Evolutionary conservation across 2,329 filamentous ascomycete genomes (phyloP), one percentile per base, ranked within the genome.

Genomic region (Periconia sp.): DNA sequence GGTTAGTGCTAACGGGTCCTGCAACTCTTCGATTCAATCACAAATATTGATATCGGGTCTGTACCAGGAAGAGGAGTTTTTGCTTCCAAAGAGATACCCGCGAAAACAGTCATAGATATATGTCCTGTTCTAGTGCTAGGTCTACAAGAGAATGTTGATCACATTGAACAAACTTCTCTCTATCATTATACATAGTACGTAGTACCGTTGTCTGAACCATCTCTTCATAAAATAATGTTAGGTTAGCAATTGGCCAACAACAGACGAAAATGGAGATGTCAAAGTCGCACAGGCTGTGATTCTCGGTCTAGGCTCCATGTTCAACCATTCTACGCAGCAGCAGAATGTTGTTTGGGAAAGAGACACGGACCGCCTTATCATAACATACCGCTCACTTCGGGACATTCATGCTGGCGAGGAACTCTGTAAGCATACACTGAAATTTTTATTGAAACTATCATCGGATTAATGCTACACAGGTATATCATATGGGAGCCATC

Each of bases 281-380:
- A 64, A 65, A 23, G 75, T 66, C 33, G 77, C 77, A 0, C 81
- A 84, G 69, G 82, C 81, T 10, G 69, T 85, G 2, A 74, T 84
- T 30, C 73, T 84, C 37, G 82, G 82, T 2, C 70, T 85, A 0
- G 82, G 82, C 15, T 79, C 76, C 50, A 82, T 85, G 79, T 84
- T 85, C 72, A 85, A 85, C 54, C 82, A 85, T 58, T 82, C 80
- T 2, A 70, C 67, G 0, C 60, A 70, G 11, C 58, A 75, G 27
- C 82, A 84, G 58, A 85, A 85, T 61, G 79, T 85, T 3, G 81
- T 77, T 2, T 85, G 82, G 82, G 75, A 76, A 56, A 72, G 81
- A 19, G 78, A 84, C 64, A 44, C 81, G 1, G 62, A 72, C 2
- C 73, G 72, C 2, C 63, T 74, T 14, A 58, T 81, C 1, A 74